Evolutionary conservation across 768 basidiomycete species (phyloP), one percentile per base, ranked within the genome.

Genomic region (Trametopsis cervina): DNA sequence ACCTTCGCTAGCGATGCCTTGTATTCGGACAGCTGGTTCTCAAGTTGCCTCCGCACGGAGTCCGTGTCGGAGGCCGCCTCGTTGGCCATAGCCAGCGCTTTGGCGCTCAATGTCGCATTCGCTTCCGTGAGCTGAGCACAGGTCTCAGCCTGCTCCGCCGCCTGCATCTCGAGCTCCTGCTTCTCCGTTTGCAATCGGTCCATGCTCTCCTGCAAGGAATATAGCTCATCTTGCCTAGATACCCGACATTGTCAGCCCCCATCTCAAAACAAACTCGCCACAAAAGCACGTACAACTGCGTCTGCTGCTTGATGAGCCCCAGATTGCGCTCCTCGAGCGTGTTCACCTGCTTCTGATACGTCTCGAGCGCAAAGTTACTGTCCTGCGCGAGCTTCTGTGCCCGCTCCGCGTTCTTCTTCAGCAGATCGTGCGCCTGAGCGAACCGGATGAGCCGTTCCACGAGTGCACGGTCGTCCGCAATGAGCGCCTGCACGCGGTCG

Each of bases 341-440:
- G 58, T 76, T 74, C 3, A 94, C 83, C 60, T 95, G 91, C 66
- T 83, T 85, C 70, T 95, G 89, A 60, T 96, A 95, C 15, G 85
- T 91, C 70, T 91, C 89, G 36, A 96, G 66, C 21, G 85, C 89
- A 17, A 60, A 64, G 50, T 79, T 82, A 35, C 85, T 87, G 43
- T 93, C 92, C 63, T 85, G 83, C 3, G 89, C 88, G 23, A 95
- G 74, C 65, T 90, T 91, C 72, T 93, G 87, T 18, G 90, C 92
- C 42, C 90, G 74, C 59, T 91, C 90, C 17, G 91, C 90, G 60
- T 92, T 93, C 68, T 84, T 87, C 75, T 92, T 95, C 52, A 95
- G 74, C 54, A 94, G 60, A 55, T 95, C 92, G 50, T 94, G 86
- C 42, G 91, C 89, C 64, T 89, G 84, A 2, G 89, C 92, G 56